These are phyloP conservation scores for Neurospora tetraspora DNA, from an alignment of 495 filamentous ascomycete species.

Conservation along the genomic window DNA sequence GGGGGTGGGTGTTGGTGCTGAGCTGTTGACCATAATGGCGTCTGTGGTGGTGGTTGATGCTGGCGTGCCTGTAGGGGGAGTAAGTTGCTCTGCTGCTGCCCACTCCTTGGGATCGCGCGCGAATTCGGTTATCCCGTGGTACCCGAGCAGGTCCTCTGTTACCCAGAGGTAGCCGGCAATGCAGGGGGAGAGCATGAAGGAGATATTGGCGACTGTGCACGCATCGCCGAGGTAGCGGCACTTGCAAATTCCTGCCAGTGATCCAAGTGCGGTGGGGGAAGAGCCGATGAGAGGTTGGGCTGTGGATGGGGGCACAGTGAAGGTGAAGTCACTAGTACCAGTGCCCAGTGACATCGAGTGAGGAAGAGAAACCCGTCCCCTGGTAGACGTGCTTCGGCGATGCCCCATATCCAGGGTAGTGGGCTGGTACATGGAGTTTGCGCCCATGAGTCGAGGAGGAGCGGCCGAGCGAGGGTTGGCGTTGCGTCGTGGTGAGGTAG, in stretches of 20 bases:
- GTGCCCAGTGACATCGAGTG: conserved; percentile 11
- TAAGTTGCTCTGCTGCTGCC: conserved; percentile 2
- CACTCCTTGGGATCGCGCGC: conserved; percentile 24
- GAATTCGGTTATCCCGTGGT: conserved; percentile 27
- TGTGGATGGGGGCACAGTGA: background rate
- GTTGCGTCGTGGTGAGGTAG: conserved; percentile 7
- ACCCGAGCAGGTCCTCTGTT: conserved; percentile 31
- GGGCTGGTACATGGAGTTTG: conserved; percentile 11
- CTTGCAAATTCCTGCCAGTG: background rate
- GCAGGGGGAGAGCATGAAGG: conserved; percentile 37
- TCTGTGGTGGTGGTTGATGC: background rate
- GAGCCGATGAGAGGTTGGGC: background rate
- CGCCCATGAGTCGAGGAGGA: background rate
- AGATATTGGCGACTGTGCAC: conserved; percentile 26
- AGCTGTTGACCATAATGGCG: conserved; percentile 13
- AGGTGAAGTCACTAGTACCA: background rate
- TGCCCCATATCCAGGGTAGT: background rate
- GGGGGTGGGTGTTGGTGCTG: conserved; percentile 14
- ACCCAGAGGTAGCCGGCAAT: conserved; percentile 31
- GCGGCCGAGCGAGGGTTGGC: background rate
- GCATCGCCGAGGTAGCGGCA: background rate
- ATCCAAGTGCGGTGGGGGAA: background rate
- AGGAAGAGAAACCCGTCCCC: background rate
- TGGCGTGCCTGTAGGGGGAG: background rate
- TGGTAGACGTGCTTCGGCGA: background rate